Evolutionary conservation across 768 basidiomycete species (phyloP).

Genomic region (Chiua virens): DNA sequence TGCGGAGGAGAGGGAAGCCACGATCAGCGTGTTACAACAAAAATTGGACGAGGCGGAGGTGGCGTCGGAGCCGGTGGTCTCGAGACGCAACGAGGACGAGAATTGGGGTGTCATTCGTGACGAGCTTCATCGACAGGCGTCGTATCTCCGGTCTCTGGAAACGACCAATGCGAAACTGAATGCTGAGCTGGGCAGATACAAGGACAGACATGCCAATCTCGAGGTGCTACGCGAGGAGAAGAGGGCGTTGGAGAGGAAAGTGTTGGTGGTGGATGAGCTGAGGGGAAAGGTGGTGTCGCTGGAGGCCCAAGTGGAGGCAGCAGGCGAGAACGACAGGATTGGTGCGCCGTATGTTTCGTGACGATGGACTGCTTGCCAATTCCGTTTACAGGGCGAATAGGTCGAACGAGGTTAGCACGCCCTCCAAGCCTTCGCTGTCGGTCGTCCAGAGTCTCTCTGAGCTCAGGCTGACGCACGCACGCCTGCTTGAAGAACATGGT

Average conservation of each 20-base stretch:
- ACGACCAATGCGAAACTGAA: constrained; percentile 53
- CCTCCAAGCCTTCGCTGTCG: constrained; percentile 50
- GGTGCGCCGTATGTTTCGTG: constrained; percentile 37
- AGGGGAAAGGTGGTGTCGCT: constrained; percentile 54
- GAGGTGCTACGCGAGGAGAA: constrained; percentile 80
- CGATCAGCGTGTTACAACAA: constrained; percentile 45
- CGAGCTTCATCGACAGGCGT: constrained; percentile 66
- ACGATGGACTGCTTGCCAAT: constrained; percentile 1
- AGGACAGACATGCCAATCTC: constrained; percentile 56
- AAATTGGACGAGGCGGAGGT: constrained; percentile 46
- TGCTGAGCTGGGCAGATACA: constrained; percentile 52
- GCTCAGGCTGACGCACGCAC: constrained; percentile 62
- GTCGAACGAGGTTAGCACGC: constrained; percentile 33
- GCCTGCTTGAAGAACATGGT: constrained; percentile 67
- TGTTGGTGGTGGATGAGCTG: constrained; percentile 50
- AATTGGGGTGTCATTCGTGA: constrained; percentile 64
- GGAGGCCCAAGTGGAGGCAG: constrained; percentile 67
- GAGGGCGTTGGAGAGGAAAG: constrained; percentile 54
- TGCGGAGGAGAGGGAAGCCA: constrained; percentile 41
- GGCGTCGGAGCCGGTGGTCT: constrained; percentile 31
- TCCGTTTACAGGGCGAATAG: constrained; percentile 39
- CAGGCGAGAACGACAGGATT: constrained; percentile 55
- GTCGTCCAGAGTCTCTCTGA: constrained; percentile 57
- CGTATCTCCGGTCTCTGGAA: constrained; percentile 61
- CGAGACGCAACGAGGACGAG: constrained; percentile 43